A percentile compares a stretch with the other conserved stretches of the same genome.
Conservation (phyloP, 1,284 basidiomycete species). For the Ceratobasidium sp. region DNA sequence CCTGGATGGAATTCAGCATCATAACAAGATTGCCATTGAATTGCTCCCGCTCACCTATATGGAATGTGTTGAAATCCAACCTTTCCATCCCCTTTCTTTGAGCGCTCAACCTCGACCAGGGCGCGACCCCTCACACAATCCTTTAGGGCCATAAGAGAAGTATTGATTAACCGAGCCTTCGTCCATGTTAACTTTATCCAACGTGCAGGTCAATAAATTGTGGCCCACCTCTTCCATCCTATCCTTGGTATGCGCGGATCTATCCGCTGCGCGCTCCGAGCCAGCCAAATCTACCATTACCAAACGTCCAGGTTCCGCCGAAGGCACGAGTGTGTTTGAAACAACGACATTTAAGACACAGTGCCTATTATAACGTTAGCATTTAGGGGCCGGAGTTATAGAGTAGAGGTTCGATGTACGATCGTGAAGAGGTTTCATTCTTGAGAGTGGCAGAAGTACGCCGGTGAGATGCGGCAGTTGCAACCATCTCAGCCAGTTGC, state of each 20-base stretch:
- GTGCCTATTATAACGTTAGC: constrained; percentile 46
- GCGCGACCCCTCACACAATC: constrained; percentile 51
- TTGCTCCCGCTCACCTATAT: constrained; percentile 46
- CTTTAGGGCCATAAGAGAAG: constrained; percentile 52
- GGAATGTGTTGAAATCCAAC: constrained; percentile 53
- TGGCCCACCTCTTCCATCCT: constrained; percentile 34
- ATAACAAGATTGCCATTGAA: background rate
- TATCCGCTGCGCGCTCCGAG: constrained; percentile 46
- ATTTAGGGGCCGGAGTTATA: constrained; percentile 41
- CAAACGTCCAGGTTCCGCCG: constrained; percentile 51
- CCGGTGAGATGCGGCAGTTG: constrained; percentile 46
- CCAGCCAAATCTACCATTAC: constrained; percentile 49
- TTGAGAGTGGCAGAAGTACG: constrained; percentile 49
- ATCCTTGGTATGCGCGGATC: constrained; percentile 44
- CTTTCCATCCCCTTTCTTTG: constrained; percentile 42
- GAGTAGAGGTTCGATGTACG: background rate
- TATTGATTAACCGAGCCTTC: constrained; percentile 52
- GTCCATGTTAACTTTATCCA: background rate
- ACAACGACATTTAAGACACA: constrained; percentile 51
- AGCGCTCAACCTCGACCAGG: constrained; percentile 32
- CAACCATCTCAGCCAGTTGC: constrained; percentile 15
- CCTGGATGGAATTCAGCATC: background rate
- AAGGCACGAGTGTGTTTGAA: constrained; percentile 50
- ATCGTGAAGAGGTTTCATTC: constrained; percentile 45
- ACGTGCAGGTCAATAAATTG: background rate